Conservation (phyloP, 306 rosid species). For the Dryas drummondii region DNA sequence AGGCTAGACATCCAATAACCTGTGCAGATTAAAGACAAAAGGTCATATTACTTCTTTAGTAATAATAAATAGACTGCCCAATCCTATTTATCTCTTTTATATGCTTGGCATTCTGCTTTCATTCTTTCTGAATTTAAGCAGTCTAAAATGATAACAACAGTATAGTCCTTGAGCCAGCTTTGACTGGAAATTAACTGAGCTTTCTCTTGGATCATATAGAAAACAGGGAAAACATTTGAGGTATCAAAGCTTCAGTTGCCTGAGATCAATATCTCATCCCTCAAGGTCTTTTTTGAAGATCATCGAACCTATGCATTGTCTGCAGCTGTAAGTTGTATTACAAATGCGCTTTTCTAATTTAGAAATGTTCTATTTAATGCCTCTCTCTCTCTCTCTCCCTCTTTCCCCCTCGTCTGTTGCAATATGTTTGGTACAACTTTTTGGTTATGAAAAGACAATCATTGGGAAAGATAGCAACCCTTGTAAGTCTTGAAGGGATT, state of each 20-base stretch:
- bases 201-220: slow-evolving; percentile 44
- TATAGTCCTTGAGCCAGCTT: neutral
- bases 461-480: neutral
- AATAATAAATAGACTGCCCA: neutral
- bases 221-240: slow-evolving; percentile 76
- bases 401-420: neutral
- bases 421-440: neutral
- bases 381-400: neutral
- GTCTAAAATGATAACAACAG: neutral
- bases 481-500: neutral
- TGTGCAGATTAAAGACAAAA: neutral
- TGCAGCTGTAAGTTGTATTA: slow-evolving; percentile 70
- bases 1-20: neutral
- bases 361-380: neutral
- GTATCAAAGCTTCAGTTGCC: slow-evolving; percentile 85
- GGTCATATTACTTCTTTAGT: neutral
- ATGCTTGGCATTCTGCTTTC: neutral
- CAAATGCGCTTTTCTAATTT: slow-evolving; percentile 7
- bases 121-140: neutral
- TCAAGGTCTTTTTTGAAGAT: slow-evolving; percentile 82
- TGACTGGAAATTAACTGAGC: neutral
- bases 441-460: neutral
- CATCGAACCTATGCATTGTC: slow-evolving; percentile 91
- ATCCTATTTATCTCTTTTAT: neutral
- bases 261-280: slow-evolving; percentile 72